phyloP scores from a whole-genome alignment of 148 eudicot genomes.

The Camellia lanceoleosa region DNA sequence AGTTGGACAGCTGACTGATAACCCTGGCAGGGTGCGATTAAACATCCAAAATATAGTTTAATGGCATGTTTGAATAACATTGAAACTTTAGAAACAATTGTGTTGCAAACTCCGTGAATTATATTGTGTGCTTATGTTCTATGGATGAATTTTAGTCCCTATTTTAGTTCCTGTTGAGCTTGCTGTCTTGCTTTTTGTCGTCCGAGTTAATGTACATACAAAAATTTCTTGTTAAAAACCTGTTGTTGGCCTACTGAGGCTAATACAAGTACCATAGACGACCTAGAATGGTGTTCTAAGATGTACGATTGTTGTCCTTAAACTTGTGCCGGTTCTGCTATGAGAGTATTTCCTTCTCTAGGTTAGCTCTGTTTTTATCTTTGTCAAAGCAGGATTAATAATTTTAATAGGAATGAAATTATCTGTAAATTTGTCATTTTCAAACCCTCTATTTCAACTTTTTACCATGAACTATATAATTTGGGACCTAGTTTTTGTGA shows the following conservation, averaged over 20 bases:
- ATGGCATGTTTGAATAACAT: conserved; percentile 8
- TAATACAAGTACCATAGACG: neutral
- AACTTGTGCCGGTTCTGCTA: too few species aligned
- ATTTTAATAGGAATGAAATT: too few species aligned
- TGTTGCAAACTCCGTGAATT: conserved; percentile 16
- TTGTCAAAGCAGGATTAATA: too few species aligned
- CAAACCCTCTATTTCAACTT: too few species aligned
- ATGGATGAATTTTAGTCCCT: neutral
- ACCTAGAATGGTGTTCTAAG: neutral
- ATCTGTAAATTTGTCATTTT: too few species aligned
- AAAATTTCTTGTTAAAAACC: neutral
- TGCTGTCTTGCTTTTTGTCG: neutral
- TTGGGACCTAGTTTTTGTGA: too few species aligned
- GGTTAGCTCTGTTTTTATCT: too few species aligned
- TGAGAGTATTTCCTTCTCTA: too few species aligned
- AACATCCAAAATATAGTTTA: neutral
- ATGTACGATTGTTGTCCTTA: neutral
- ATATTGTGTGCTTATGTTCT: conserved; percentile 2
- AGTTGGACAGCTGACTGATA: conserved; percentile 61
- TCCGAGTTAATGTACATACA: neutral
- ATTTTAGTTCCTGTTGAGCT: neutral
- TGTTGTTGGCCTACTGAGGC: neutral
- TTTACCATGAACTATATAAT: too few species aligned
- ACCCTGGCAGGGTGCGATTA: neutral
- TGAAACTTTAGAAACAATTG: neutral